Evolutionary conservation across 208 protist species (phyloP).

Genomic region (Leishmania aethiopica): DNA sequence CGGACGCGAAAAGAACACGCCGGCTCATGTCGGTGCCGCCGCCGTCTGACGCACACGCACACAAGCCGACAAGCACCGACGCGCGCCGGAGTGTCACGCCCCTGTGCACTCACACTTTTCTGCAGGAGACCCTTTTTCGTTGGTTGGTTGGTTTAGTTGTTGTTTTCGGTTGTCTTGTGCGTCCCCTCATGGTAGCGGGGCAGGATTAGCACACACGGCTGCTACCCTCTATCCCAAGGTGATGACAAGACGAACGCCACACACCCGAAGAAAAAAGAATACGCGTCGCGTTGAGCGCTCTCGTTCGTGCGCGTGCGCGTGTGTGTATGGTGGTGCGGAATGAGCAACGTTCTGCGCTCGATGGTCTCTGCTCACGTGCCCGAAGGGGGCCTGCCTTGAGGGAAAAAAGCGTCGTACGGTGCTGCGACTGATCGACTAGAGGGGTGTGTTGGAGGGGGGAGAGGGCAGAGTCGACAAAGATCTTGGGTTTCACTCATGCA

Average conservation of each 20-base stretch:
- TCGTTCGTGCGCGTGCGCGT: not conserved
- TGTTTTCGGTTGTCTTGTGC: not conserved
- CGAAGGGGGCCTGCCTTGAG: not conserved
- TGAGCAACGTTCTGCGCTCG: not conserved
- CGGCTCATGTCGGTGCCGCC: conserved; percentile 8
- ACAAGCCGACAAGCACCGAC: not conserved
- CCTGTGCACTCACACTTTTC: not conserved
- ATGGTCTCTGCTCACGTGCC: not conserved
- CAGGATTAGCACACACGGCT: not conserved
- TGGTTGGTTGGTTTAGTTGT: too few species aligned
- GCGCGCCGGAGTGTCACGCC: not conserved
- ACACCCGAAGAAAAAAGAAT: not conserved
- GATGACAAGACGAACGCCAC: not conserved
- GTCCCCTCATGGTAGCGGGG: not conserved
- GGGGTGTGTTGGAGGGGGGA: not conserved
- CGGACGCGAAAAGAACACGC: conserved; percentile 11
- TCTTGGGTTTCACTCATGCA: not conserved
- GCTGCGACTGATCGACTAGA: not conserved
- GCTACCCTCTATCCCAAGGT: not conserved
- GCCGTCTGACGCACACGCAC: not conserved
- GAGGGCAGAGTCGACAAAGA: not conserved
- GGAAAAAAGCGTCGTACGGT: not conserved
- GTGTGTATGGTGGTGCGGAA: not conserved
- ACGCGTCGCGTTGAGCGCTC: not conserved
- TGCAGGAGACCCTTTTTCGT: too few species aligned